A percentile compares a stretch with the other conserved stretches of the same genome.
These are phyloP conservation scores for Ogataea henricii DNA, from an alignment of 805 yeast species.

Conservation along the genomic window DNA sequence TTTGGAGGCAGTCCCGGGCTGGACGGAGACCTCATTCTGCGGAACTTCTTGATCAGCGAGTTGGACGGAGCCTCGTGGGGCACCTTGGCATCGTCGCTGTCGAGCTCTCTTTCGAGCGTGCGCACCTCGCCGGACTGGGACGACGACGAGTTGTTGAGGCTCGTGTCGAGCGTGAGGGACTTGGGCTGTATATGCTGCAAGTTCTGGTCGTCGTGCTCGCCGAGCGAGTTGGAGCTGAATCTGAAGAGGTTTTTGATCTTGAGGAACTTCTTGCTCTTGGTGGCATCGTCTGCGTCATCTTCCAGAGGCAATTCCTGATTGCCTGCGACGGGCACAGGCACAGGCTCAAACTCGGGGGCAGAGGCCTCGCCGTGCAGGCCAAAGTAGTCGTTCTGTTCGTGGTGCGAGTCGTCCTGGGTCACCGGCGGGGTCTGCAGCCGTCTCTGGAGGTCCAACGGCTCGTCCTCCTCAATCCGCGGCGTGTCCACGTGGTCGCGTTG, in stretches of 20 bases:
- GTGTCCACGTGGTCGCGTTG: constrained; percentile 16
- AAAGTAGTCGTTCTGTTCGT: constrained; percentile 18
- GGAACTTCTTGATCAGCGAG: constrained; percentile 35
- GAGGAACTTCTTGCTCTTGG: constrained; percentile 25
- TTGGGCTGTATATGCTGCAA: constrained; percentile 10
- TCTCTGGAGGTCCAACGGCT: constrained; percentile 10
- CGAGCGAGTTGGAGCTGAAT: constrained; percentile 21
- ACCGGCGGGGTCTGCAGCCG: constrained; percentile 27
- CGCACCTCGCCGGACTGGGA: constrained; percentile 1
- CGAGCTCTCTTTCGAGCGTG: constrained; percentile 7
- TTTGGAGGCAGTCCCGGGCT: constrained; percentile 26
- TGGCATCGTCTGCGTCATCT: constrained; percentile 19
- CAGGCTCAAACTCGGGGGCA: background rate
- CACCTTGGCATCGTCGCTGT: constrained; percentile 9
- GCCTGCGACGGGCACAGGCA: no score
- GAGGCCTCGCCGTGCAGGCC: constrained; percentile 1
- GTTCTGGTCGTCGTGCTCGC: constrained; percentile 15
- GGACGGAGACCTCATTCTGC: constrained; percentile 38
- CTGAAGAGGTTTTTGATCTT: constrained; percentile 34
- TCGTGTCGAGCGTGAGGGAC: constrained; percentile 3
- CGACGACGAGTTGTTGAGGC: constrained; percentile 5
- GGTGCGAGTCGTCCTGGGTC: constrained; percentile 13
- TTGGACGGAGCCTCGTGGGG: constrained; percentile 20
- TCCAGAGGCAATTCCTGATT: constrained; percentile 10
- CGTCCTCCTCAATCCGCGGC: constrained; percentile 25